phyloP scores from a whole-genome alignment of 495 filamentous ascomycete species.

The Aspergillus leporis region DNA sequence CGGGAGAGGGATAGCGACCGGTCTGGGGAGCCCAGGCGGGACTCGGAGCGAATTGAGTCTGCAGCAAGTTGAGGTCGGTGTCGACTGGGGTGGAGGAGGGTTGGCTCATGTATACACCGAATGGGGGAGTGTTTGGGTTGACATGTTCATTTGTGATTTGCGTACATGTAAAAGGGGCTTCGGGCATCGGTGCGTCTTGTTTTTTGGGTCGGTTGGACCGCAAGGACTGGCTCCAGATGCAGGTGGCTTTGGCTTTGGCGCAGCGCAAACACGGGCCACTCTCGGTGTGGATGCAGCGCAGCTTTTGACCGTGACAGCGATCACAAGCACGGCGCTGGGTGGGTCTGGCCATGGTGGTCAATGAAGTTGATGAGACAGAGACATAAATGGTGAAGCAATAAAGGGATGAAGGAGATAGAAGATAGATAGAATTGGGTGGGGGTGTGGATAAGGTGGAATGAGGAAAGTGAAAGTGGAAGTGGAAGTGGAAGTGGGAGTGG shows the following conservation, averaged over 20 bases:
- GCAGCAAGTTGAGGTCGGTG: conserved; percentile 6
- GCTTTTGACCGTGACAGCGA: conserved; percentile 24
- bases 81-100: conserved; percentile 3
- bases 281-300: conserved; percentile 20
- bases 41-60: conserved; percentile 6
- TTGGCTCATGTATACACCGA: conserved; percentile 9
- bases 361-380: too few species aligned
- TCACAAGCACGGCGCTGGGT: conserved; percentile 22
- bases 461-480: too few species aligned
- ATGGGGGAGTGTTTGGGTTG: not conserved
- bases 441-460: too few species aligned
- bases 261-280: conserved; percentile 11
- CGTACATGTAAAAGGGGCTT: not conserved
- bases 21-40: not conserved
- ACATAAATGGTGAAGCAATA: too few species aligned
- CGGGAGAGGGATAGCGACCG: conserved; percentile 1
- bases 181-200: conserved; percentile 1
- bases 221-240: conserved; percentile 11
- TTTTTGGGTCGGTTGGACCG: not conserved
- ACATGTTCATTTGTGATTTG: too few species aligned
- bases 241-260: conserved; percentile 13
- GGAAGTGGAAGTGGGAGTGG: too few species aligned
- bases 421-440: too few species aligned
- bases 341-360: conserved; percentile 10
- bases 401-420: too few species aligned